A percentile compares a stretch with the other conserved stretches of the same genome.
Evolutionary conservation across 2,329 filamentous ascomycete genomes (phyloP).

Genomic region (Phyllosticta citriasiana): DNA sequence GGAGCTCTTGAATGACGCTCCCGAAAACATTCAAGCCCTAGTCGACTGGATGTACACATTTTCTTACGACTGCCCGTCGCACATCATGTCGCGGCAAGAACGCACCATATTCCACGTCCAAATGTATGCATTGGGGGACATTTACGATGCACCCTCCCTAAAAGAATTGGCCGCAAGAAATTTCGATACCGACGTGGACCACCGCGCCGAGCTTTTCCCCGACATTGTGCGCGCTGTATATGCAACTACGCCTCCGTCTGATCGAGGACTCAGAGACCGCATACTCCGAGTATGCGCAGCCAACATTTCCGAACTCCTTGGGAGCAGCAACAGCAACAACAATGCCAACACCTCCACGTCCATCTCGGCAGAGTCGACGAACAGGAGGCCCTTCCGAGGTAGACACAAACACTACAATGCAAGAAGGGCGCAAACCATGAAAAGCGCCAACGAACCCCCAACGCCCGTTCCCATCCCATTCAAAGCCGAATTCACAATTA

Average conservation of each 20-base stretch:
- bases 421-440: background rate
- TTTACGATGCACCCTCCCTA: constrained; percentile 1
- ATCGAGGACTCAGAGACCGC: constrained; percentile 29
- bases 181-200: constrained; percentile 2
- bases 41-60: constrained; percentile 8
- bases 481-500: background rate
- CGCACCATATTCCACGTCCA: constrained; percentile 7
- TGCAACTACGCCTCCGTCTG: constrained; percentile 28
- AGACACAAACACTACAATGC: background rate
- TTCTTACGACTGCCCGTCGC: background rate
- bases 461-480: background rate
- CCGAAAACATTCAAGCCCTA: constrained; percentile 3
- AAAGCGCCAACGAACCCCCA: background rate
- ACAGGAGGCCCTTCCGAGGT: background rate
- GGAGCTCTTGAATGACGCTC: constrained; percentile 3
- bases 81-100: background rate
- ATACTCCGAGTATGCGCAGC: constrained; percentile 17
- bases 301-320: constrained; percentile 1
- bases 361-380: background rate
- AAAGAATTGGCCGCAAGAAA: constrained; percentile 1
- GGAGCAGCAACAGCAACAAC: background rate
- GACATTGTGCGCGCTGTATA: constrained; percentile 31
- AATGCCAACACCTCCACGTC: background rate
- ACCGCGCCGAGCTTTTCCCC: constrained; percentile 16
- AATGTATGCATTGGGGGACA: constrained; percentile 9